Conservation (phyloP, 441 rosid species). For the Theobroma grandiflorum region DNA sequence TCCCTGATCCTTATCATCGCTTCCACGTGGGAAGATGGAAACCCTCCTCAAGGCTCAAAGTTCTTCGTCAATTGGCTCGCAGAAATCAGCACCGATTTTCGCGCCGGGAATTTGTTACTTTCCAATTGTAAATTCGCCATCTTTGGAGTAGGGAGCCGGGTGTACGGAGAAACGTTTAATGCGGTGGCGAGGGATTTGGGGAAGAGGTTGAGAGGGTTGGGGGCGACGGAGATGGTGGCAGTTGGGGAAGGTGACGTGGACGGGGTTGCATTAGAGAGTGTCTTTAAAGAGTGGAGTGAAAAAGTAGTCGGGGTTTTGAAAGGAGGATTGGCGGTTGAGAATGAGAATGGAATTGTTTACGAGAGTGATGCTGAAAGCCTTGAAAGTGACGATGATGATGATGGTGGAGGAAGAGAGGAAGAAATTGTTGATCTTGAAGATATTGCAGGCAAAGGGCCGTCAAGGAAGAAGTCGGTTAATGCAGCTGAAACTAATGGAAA, state of each 20-base stretch:
- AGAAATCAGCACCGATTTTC: conserved; percentile 88
- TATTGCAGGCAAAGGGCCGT: conserved; percentile 91
- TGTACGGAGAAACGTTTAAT: conserved; percentile 74
- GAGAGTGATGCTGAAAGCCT: conserved; percentile 51
- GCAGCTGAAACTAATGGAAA: conserved; percentile 62
- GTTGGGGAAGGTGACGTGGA: conserved; percentile 78
- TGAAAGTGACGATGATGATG: conserved; percentile 48
- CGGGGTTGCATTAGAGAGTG: conserved; percentile 61
- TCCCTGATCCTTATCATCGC: conserved; percentile 62
- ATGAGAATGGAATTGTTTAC: conserved; percentile 40
- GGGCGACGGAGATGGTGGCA: conserved; percentile 69
- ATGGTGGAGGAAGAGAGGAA: conserved; percentile 38
- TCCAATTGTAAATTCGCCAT: conserved; percentile 72
- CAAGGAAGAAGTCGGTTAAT: conserved; percentile 49
- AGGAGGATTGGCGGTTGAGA: conserved; percentile 42
- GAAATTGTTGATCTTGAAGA: conserved; percentile 88
- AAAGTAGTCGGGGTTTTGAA: conserved; percentile 60
- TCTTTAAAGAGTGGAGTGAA: conserved; percentile 69
- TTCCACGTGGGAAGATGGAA: conserved; percentile 90
- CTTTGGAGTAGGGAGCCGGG: conserved; percentile 82
- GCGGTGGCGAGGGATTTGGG: conserved; percentile 74
- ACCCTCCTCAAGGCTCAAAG: conserved; percentile 63
- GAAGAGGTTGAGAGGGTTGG: conserved; percentile 66
- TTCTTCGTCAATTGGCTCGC: conserved; percentile 77
- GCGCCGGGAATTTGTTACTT: conserved; percentile 78